phyloP scores from a whole-genome alignment of 73 alveolate genomes.

The Stentor roeselii region DNA sequence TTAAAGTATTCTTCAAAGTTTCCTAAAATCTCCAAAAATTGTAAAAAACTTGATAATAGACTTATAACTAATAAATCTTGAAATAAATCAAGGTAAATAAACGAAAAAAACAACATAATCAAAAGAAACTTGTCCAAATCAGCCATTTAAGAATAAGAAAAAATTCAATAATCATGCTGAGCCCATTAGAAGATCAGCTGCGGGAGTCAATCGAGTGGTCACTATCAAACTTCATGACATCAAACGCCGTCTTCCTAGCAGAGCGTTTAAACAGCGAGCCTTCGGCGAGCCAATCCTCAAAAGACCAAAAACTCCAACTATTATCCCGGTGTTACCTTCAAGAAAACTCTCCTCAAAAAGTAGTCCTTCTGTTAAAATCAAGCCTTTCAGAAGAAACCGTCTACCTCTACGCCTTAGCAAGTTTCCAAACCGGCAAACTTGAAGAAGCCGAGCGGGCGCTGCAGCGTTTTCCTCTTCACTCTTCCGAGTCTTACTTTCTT shows the following conservation, averaged over 20 bases:
- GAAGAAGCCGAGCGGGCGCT: constrained; percentile 87
- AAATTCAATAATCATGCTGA: no score
- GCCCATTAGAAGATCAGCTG: constrained; percentile 31
- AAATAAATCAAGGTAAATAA: no score
- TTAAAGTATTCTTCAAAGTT: no score
- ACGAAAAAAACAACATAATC: no score
- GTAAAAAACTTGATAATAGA: no score
- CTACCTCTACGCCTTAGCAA: constrained; percentile 72
- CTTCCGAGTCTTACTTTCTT: constrained; percentile 76
- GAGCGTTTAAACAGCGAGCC: constrained; percentile 64
- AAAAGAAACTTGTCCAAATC: no score
- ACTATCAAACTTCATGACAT: constrained; percentile 38
- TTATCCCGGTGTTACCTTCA: constrained; percentile 74
- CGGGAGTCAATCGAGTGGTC: constrained; percentile 48
- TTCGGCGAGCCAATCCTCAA: constrained; percentile 38
- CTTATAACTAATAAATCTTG: no score
- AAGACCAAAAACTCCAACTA: constrained; percentile 69
- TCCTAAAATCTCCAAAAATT: no score
- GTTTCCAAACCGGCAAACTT: constrained; percentile 74
- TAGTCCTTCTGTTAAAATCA: constrained; percentile 49
- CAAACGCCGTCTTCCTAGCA: constrained; percentile 59
- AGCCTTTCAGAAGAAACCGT: constrained; percentile 61
- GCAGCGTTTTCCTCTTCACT: constrained; percentile 65
- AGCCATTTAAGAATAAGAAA: no score
- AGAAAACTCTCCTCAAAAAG: constrained; percentile 11